A percentile compares a stretch with the other conserved stretches of the same genome.
These are phyloP conservation scores for Vitis amurensis DNA, from an alignment of 164 flowering plant genomes.

Conservation along the genomic window DNA sequence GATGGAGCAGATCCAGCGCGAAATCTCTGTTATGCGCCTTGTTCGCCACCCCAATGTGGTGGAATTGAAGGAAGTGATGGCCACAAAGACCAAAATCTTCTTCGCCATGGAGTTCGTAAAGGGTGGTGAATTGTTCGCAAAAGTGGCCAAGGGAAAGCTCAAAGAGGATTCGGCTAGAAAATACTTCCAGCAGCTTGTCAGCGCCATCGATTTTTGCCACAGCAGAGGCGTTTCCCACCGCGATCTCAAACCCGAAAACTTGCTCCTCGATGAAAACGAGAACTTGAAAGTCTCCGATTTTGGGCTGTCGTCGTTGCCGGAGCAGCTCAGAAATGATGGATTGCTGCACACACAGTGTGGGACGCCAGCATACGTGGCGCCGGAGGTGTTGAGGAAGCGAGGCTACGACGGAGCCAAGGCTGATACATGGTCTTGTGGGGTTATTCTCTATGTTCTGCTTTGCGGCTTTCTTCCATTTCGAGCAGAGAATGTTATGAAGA, in stretches of 20 bases:
- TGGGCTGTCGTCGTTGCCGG: conserved; percentile 51
- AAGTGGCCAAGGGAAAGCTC: conserved; percentile 39
- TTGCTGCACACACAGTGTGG: conserved; percentile 60
- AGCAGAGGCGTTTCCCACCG: conserved; percentile 60
- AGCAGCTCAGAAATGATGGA: conserved; percentile 41
- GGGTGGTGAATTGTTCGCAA: conserved; percentile 59
- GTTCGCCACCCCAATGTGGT: conserved; percentile 56
- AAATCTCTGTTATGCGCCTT: conserved; percentile 52
- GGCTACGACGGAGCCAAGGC: conserved; percentile 60
- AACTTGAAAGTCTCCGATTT: conserved; percentile 55
- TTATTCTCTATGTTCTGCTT: conserved; percentile 42
- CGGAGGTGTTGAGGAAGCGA: conserved; percentile 48
- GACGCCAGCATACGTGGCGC: conserved; percentile 68
- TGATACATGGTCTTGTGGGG: conserved; percentile 67
- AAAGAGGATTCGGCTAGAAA: conserved; percentile 45
- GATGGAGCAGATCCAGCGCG: conserved; percentile 50
- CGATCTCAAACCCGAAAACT: conserved; percentile 60
- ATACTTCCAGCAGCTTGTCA: conserved; percentile 53
- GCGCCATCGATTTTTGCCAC: conserved; percentile 57
- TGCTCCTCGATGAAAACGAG: conserved; percentile 45
- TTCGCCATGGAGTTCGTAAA: conserved; percentile 51
- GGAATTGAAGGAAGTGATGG: conserved; percentile 54
- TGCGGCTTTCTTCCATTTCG: conserved; percentile 56
- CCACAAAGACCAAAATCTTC: conserved; percentile 46
- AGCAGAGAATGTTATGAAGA: conserved; percentile 44